Evolutionary conservation across 2,329 filamentous ascomycete genomes (phyloP).

Genomic region (Arthrobotrys megalospora): DNA sequence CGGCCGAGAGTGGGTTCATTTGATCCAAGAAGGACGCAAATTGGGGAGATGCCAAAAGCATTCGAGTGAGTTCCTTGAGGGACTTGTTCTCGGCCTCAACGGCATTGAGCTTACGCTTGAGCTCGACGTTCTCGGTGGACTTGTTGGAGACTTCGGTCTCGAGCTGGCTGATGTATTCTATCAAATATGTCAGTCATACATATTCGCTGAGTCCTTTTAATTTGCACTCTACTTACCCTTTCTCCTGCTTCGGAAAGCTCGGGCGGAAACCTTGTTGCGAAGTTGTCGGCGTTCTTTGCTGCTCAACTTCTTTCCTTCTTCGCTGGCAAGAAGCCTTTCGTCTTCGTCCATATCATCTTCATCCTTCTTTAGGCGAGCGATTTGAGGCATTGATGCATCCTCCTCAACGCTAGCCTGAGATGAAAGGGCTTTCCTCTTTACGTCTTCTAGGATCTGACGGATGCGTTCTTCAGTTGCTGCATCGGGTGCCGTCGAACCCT

Average conservation of each 20-base stretch:
- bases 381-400: slow-evolving; percentile 73
- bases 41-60: slow-evolving; percentile 83
- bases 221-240: slow-evolving; percentile 79
- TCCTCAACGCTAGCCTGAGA: slow-evolving; percentile 65
- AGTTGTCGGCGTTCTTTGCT: slow-evolving; percentile 97
- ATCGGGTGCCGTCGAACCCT: slow-evolving; percentile 67
- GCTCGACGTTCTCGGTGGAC: slow-evolving; percentile 84
- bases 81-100: slow-evolving; percentile 89
- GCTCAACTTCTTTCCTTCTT: slow-evolving; percentile 98
- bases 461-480: slow-evolving; percentile 90
- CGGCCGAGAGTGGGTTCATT: slow-evolving; percentile 56
- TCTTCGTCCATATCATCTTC: slow-evolving; percentile 99
- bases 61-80: slow-evolving; percentile 82
- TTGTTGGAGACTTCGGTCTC: slow-evolving; percentile 89
- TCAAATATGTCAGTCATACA: slow-evolving; percentile 60
- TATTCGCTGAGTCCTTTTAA: neutral
- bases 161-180: slow-evolving; percentile 97
- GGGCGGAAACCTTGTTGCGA: slow-evolving; percentile 98
- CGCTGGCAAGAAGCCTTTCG: slow-evolving; percentile 91
- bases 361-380: slow-evolving; percentile 86
- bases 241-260: slow-evolving; percentile 95
- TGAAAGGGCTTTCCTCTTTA: slow-evolving; percentile 73
- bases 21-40: slow-evolving; percentile 71
- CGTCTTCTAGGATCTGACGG: slow-evolving; percentile 89
- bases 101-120: slow-evolving; percentile 84